A percentile compares a stretch with the other conserved stretches of the same genome.
Conservation (phyloP, 805 yeast genomes). For the Starmerella riodocensis region DNA sequence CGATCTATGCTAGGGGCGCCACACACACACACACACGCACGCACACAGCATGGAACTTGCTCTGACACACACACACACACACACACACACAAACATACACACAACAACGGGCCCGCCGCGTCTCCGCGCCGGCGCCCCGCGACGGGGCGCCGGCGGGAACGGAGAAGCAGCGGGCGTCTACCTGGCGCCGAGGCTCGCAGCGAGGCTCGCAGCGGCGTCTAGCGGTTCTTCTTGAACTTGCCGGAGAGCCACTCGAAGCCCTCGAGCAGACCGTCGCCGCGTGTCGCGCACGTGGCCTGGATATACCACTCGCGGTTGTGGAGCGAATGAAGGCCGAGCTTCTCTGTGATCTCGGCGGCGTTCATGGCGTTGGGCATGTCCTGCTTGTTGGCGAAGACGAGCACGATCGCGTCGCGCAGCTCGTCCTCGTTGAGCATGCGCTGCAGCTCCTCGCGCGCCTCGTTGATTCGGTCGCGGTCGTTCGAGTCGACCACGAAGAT, state of each 20-base stretch:
- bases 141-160: too few species aligned
- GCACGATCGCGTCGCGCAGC: slow-evolving; percentile 86
- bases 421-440: slow-evolving; percentile 98
- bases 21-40: too few species aligned
- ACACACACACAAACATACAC: background rate
- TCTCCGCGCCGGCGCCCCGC: too few species aligned
- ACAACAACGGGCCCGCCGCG: too few species aligned
- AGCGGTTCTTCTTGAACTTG: slow-evolving; percentile 54
- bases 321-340: slow-evolving; percentile 89
- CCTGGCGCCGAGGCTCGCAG: background rate
- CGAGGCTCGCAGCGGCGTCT: background rate
- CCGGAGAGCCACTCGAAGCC: slow-evolving; percentile 95
- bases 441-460: slow-evolving; percentile 96
- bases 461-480: slow-evolving; percentile 94
- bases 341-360: slow-evolving; percentile 96
- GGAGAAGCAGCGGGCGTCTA: too few species aligned
- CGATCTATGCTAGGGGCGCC: too few species aligned
- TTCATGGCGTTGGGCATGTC: slow-evolving; percentile 98
- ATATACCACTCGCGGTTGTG: slow-evolving; percentile 99
- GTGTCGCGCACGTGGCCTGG: slow-evolving; percentile 97
- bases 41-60: too few species aligned
- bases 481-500: slow-evolving; percentile 95
- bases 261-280: slow-evolving; percentile 97
- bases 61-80: too few species aligned
- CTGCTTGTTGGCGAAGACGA: slow-evolving; percentile 96